Conservation (phyloP, 495 filamentous ascomycete genomes). For the Penicillium angulare region DNA sequence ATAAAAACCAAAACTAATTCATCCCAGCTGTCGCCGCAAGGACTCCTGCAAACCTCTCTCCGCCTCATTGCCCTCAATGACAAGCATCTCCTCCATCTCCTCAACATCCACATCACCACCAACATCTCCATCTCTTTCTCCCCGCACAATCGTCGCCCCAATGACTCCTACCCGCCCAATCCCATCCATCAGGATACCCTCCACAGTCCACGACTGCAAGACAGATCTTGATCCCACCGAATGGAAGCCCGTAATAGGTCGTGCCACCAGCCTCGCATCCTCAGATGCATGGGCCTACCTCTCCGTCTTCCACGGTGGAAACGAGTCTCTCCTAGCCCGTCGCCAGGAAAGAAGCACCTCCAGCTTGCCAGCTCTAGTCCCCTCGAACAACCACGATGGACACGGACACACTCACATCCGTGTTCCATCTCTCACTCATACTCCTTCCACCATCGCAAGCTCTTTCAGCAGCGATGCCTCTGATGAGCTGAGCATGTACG, state of each 20-base stretch:
- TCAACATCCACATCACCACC: constrained; percentile 31
- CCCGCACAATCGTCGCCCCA: constrained; percentile 43
- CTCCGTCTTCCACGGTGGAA: constrained; percentile 44
- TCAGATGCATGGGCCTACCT: constrained; percentile 52
- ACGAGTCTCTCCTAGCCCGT: constrained; percentile 24
- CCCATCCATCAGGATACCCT: constrained; percentile 41
- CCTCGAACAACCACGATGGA: neutral
- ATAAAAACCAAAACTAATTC: neutral
- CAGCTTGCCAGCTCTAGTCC: constrained; percentile 37
- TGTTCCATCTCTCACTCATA: constrained; percentile 38
- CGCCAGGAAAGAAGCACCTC: constrained; percentile 31
- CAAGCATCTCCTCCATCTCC: constrained; percentile 30
- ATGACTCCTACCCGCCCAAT: constrained; percentile 39
- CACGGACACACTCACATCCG: neutral
- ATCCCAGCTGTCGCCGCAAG: constrained; percentile 50
- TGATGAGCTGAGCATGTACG: constrained; percentile 36
- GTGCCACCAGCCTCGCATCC: constrained; percentile 28
- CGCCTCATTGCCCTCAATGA: constrained; percentile 34
- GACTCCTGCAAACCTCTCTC: constrained; percentile 50
- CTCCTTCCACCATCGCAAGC: constrained; percentile 46
- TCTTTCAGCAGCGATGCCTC: constrained; percentile 42
- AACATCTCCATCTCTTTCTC: constrained; percentile 35
- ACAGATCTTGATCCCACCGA: constrained; percentile 57
- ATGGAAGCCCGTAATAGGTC: constrained; percentile 59
- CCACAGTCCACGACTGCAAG: constrained; percentile 36